Conservation (phyloP, 2,329 filamentous ascomycete species). For the Colletotrichum neosansevieriae region DNA sequence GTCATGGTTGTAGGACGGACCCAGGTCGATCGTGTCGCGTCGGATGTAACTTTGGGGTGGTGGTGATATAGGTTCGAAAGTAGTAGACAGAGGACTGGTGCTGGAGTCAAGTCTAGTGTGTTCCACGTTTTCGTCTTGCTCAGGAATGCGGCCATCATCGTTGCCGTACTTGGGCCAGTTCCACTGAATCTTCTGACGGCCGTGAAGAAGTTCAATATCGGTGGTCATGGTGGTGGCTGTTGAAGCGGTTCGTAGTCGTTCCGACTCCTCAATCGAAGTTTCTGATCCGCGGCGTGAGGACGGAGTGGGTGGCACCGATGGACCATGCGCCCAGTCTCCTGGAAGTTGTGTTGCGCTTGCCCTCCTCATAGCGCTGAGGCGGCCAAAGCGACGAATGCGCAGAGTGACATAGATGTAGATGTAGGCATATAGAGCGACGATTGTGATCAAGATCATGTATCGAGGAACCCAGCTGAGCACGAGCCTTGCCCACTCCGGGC, state of each 20-base stretch:
- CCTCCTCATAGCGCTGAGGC: slow-evolving; percentile 29
- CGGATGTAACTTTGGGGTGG: slow-evolving; percentile 36
- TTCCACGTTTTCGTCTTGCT: slow-evolving; percentile 1
- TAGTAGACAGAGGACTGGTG: slow-evolving; percentile 31
- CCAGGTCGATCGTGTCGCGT: slow-evolving; percentile 30
- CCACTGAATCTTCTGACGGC: slow-evolving; percentile 39
- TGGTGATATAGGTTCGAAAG: slow-evolving; percentile 31
- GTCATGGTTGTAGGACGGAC: neutral
- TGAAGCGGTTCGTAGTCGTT: slow-evolving; percentile 30
- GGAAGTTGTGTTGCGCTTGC: slow-evolving; percentile 33
- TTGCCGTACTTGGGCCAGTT: slow-evolving; percentile 39
- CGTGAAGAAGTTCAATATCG: slow-evolving; percentile 35
- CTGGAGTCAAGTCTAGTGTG: neutral
- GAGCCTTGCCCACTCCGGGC: slow-evolving; percentile 76
- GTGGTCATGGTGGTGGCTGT: slow-evolving; percentile 27
- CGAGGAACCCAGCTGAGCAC: slow-evolving; percentile 80
- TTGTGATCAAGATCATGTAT: slow-evolving; percentile 74
- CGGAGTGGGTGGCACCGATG: slow-evolving; percentile 46
- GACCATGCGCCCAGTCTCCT: slow-evolving; percentile 27
- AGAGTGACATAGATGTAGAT: slow-evolving; percentile 77
- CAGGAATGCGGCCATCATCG: slow-evolving; percentile 28
- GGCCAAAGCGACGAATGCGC: slow-evolving; percentile 55
- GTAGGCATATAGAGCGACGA: slow-evolving; percentile 73
- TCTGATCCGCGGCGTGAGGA: slow-evolving; percentile 42
- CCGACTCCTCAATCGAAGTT: slow-evolving; percentile 36